A percentile compares a stretch with the other conserved stretches of the same genome.
These are phyloP conservation scores for Komagataella pseudopastoris DNA, from an alignment of 805 yeast genomes.

Conservation along the genomic window DNA sequence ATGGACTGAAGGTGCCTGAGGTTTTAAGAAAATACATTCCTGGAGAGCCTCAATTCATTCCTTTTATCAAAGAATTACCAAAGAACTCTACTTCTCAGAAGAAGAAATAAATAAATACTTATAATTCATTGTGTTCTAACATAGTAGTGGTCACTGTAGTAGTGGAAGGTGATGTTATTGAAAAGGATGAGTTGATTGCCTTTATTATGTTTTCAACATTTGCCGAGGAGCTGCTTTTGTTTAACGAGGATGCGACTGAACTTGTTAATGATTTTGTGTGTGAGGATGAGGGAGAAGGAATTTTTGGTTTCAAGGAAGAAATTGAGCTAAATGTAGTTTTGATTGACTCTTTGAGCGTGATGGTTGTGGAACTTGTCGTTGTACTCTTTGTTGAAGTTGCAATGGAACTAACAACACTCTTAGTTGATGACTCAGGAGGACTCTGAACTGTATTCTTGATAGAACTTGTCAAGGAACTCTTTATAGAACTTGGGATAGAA, in stretches of 20 bases:
- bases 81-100: constrained; percentile 82
- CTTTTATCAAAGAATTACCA: constrained; percentile 81
- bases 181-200: not conserved
- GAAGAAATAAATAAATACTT: constrained; percentile 18
- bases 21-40: constrained; percentile 94
- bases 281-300: not conserved
- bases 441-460: not conserved
- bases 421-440: not conserved
- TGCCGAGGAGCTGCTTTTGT: too few relatives aligned
- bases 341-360: not conserved
- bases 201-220: not conserved
- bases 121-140: not conserved
- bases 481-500: not conserved
- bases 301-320: not conserved
- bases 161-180: not conserved
- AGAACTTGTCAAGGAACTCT: not conserved
- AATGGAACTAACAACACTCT: not conserved
- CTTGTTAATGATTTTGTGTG: not conserved
- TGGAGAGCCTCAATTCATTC: constrained; percentile 96
- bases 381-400: not conserved
- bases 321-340: not conserved
- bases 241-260: not conserved
- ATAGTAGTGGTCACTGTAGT: not conserved
- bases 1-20: constrained; percentile 87
- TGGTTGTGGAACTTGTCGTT: not conserved